Conservation (phyloP, 2,329 filamentous ascomycete species). For the Diaporthe ilicicola region DNA sequence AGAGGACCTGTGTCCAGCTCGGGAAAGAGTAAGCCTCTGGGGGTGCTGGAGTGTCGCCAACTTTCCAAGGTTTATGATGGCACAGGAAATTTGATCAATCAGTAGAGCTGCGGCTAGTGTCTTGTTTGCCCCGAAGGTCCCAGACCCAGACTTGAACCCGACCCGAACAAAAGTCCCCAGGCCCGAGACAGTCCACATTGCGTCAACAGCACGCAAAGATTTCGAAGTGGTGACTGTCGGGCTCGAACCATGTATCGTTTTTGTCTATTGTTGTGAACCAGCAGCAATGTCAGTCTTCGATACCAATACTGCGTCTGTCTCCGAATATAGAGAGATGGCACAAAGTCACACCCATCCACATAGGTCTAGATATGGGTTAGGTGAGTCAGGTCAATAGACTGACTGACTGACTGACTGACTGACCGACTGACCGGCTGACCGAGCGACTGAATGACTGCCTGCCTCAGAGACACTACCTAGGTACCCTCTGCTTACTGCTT, state of each 20-base stretch:
- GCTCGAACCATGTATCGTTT: not conserved
- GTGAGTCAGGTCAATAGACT: constrained; percentile 7
- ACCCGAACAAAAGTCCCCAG: not conserved
- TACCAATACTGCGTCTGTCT: too few species aligned
- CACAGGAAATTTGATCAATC: not conserved
- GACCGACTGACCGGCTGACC: too few species aligned
- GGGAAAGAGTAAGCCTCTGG: constrained; percentile 2
- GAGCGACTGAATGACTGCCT: too few species aligned
- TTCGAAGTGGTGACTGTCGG: not conserved
- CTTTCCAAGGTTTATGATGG: not conserved
- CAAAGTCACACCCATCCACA: not conserved
- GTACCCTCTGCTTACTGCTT: not conserved
- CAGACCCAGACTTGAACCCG: too few species aligned
- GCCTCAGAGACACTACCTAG: not conserved
- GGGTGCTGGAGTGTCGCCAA: constrained; percentile 1
- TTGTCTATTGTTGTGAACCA: not conserved
- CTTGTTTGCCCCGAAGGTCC: not conserved
- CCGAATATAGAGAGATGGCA: not conserved
- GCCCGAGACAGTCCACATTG: not conserved
- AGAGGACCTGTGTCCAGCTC: not conserved
- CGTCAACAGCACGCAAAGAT: too few species aligned
- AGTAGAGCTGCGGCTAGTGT: not conserved
- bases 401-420: not conserved
- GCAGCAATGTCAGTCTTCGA: not conserved
- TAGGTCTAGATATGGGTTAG: not conserved